Evolutionary conservation across 768 basidiomycete species (phyloP), one percentile per base, ranked within the genome.

Genomic region (Mycena haematopus): DNA sequence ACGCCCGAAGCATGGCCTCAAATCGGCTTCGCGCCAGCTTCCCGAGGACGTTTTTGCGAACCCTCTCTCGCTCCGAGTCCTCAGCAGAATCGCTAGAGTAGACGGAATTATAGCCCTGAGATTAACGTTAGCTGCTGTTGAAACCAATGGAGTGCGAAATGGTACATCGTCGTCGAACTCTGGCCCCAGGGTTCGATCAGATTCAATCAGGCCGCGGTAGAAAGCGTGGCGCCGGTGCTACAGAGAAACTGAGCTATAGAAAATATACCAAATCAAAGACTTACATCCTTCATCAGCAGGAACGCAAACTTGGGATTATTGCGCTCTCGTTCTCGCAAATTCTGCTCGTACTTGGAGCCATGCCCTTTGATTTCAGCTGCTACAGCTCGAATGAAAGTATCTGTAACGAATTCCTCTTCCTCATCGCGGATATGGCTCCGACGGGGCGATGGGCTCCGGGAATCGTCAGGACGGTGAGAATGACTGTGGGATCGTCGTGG

Each of bases 81-180:
- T 98, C 96, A 7, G 88, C 94, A 38, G 95, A 93, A 76, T 98
- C 97, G 21, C 92, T 94, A 0, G 96, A 95, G 74, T 92, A 94
- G 4, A 92, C 80, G 1, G 92, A 93, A 69, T 93, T 90, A 71
- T 93, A 92, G 9, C 93, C 93, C 92, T 95, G 62, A 1, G 54
- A 44, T 9, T 10, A 15, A 29, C 10, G 27, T 64, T 40, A 66
- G 62, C 21, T 46, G 19, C 35, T 62, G 19, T n/a, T 35, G 53
- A 19, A 22, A 42, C 52, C 52, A 9, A 38, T 22, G 22, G 31
- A 38, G 29, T 64, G 45, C 46, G 22, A 27, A 52, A 46, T 70
- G 77, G 35, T 69, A 84, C 92, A 67, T 95, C 92, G 68, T 95
- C 93, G 62, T 92, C 87, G 72, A 95, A 95, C 68, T 90, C 90